These are phyloP conservation scores for Fusarium aywerte DNA, from an alignment of 2,329 filamentous ascomycete genomes.

Conservation along the genomic window DNA sequence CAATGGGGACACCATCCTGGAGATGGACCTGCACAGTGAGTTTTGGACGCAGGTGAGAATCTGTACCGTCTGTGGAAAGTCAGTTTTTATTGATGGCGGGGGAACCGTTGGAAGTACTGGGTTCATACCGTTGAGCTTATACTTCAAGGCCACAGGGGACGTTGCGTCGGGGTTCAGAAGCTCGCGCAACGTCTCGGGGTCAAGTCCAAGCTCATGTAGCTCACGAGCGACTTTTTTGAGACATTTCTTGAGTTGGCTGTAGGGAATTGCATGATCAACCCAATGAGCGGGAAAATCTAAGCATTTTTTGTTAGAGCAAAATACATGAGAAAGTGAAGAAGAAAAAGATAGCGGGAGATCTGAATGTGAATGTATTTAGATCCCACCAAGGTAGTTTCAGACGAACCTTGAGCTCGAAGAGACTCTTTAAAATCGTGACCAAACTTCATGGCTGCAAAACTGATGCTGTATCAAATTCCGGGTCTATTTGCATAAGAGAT, in stretches of 20 bases:
- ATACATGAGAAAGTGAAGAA: background rate
- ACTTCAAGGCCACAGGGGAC: slow-evolving; percentile 61
- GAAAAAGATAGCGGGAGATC: background rate
- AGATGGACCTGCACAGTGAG: slow-evolving; percentile 76
- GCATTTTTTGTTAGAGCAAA: slow-evolving; percentile 6
- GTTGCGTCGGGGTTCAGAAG: slow-evolving; percentile 66
- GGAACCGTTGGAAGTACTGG: slow-evolving; percentile 22
- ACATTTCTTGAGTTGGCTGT: slow-evolving; percentile 87
- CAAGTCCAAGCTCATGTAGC: slow-evolving; percentile 76
- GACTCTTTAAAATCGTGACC: slow-evolving; percentile 79
- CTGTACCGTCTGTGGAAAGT: slow-evolving; percentile 49
- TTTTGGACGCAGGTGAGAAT: slow-evolving; percentile 70
- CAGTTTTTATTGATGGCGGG: slow-evolving; percentile 2
- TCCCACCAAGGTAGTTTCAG: background rate
- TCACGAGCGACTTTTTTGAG: slow-evolving; percentile 83
- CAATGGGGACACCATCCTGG: slow-evolving; percentile 72
- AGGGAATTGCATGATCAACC: slow-evolving; percentile 82
- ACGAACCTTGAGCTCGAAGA: slow-evolving; percentile 69
- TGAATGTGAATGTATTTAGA: background rate
- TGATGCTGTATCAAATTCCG: slow-evolving; percentile 14
- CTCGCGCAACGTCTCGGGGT: slow-evolving; percentile 73
- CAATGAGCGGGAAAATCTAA: slow-evolving; percentile 76
- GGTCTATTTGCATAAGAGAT: slow-evolving; percentile 23
- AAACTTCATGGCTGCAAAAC: slow-evolving; percentile 77
- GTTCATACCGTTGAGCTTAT: slow-evolving; percentile 63